Conservation (phyloP, 495 filamentous ascomycete genomes). For the Neurospora sp. region DNA sequence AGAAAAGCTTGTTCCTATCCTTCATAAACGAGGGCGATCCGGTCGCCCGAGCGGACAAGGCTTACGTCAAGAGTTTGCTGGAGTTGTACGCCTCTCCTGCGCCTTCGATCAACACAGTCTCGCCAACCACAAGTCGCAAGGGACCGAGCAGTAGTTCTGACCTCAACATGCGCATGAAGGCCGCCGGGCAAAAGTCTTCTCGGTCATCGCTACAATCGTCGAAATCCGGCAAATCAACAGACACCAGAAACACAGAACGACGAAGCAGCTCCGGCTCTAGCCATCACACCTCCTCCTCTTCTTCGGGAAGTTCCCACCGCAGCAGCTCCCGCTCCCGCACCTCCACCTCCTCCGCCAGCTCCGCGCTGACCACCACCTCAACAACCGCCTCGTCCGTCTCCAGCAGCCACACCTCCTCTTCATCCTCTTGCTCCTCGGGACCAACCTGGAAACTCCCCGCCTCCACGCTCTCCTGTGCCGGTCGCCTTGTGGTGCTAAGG, state of each 20-base stretch:
- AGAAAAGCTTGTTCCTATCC: constrained; percentile 59
- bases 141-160: constrained; percentile 1
- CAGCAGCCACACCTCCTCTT: not conserved
- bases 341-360: not conserved
- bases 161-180: constrained; percentile 7
- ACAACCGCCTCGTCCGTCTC: not conserved
- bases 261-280: constrained; percentile 2
- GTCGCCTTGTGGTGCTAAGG: constrained; percentile 54
- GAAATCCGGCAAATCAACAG: constrained; percentile 18
- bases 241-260: not conserved
- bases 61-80: constrained; percentile 59
- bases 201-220: constrained; percentile 19
- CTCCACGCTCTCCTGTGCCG: constrained; percentile 53
- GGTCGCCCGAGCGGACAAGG: constrained; percentile 63
- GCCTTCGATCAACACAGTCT: constrained; percentile 21
- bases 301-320: not conserved
- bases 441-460: constrained; percentile 53
- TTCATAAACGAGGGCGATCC: constrained; percentile 84
- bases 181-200: constrained; percentile 11
- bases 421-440: not conserved
- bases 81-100: constrained; percentile 57
- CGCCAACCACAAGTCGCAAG: constrained; percentile 1
- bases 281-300: not conserved
- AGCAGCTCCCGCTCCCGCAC: not conserved
- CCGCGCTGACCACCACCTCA: not conserved